Evolutionary conservation across 1,284 basidiomycete species (phyloP), one percentile per base, ranked within the genome.

Genomic region (Microbotryum intermedium): DNA sequence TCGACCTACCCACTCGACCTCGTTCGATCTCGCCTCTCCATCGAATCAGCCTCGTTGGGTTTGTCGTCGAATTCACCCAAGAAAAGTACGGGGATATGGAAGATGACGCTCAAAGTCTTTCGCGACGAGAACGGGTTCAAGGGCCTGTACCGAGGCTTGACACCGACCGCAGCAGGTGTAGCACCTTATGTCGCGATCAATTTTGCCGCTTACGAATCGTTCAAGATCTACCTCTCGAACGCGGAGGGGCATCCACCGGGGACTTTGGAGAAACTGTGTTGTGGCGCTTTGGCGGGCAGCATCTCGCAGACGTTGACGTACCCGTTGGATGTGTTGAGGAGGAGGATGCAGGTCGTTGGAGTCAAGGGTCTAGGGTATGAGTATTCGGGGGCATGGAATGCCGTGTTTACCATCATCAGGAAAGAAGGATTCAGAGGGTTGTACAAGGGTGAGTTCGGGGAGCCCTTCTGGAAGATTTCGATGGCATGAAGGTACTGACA

Each of bases 291-390:
- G 6, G 79, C 80, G 0, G 80, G 80, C 2, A 76, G 85, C 23
- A 86, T 95, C 69, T 90, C 88, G 30, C 90, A 97, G 74, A 90
- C 91, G 42, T 76, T 97, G 69, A 97, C 94, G 8, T 97, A 95
- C 73, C 94, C 94, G 0, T 88, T 97, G 71, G 94, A 98, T 74
- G 90, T 97, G 1, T 76, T 97, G 56, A 80, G 94, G 47, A 80
- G 94, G 53, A 91, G 95, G 77, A 92, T 98, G 87, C 94, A 98
- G 74, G 89, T 94, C 58, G 84, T 85, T 2, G 94, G 93, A 1
- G 86, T 97, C 85, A 76, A 80, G 63, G 79, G 46, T 79, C 81
- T 58, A 76, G 81, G 61, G 70, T 85, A 69, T 47, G 48, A 66
- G 34, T 71, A 71, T 42, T 64, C 57, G 1, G 53, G 59, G 4